These are phyloP conservation scores for Spinellus fusiger DNA, from an alignment of 192 early-diverging fungal species.

Conservation along the genomic window DNA sequence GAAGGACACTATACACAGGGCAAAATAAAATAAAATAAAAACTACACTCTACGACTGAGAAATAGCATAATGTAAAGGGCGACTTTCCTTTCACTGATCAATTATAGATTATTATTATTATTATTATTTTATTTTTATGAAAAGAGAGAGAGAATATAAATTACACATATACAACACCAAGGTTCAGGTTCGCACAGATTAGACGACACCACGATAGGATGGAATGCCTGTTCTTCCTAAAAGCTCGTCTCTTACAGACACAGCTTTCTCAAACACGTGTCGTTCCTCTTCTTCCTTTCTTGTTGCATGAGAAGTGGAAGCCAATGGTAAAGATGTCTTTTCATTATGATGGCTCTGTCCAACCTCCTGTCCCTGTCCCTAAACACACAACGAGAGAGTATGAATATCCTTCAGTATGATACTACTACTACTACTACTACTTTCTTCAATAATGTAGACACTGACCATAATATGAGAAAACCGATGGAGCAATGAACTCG, in stretches of 20 bases:
- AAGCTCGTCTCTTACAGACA: not conserved
- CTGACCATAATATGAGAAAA: constrained; percentile 10
- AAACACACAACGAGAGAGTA: not conserved
- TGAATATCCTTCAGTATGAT: too few relatives aligned
- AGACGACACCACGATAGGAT: not conserved
- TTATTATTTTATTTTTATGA: not conserved
- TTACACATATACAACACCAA: constrained; percentile 1
- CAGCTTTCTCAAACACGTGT: not conserved
- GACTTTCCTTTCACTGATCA: not conserved
- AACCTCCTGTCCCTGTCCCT: not conserved
- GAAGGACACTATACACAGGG: too few relatives aligned
- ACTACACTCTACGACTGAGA: too few relatives aligned
- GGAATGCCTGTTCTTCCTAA: not conserved
- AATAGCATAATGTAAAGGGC: too few relatives aligned
- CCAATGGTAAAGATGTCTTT: too few relatives aligned
- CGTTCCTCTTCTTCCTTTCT: not conserved
- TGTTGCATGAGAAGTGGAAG: not conserved
- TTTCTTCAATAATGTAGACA: too few relatives aligned
- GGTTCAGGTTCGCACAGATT: not conserved
- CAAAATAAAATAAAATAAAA: too few relatives aligned
- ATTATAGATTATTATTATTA: too few relatives aligned
- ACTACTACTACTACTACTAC: too few relatives aligned
- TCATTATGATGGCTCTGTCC: not conserved
- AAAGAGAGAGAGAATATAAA: not conserved
- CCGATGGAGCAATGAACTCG: not conserved